Evolutionary conservation across 2,329 filamentous ascomycete species (phyloP), one percentile per base, ranked within the genome.

Genomic region (Coniochaeta prunicola): DNA sequence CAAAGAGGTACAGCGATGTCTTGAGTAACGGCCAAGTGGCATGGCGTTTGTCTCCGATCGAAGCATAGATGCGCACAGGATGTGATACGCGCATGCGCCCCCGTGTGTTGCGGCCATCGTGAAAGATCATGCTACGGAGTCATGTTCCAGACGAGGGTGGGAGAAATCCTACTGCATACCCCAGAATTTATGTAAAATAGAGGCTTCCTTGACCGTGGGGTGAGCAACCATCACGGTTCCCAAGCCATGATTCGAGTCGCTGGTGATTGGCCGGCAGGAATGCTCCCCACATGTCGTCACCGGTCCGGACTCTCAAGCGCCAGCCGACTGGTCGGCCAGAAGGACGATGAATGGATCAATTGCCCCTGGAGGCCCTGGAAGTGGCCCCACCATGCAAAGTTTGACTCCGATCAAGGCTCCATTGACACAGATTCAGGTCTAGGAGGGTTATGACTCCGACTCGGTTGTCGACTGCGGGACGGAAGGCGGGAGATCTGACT

Each of bases 331-430:
- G 45, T 17, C 36, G 36, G 36, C 36, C 17, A 38, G 10, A n/a
- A 38, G 17, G 36, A 36, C 33, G 33, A 36, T 36, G 33, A 36
- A 36, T 36, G 36, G 17, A n/a, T n/a, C 9, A 38, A 4, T 38
- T 38, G 36, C 36, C 36, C 36, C 36, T 38, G 36, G n/a, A n/a
- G 21, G n/a, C n/a, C n/a, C 13, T 50, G 21, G 6, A 50, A 50
- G n/a, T 28, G 21, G 45, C 45, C 45, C 45, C 45, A 50, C 45
- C 45, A 30, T 50, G 26, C 45, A 50, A 50, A 50, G 21, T 50
- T 50, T 50, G 45, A 50, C 45, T 50, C 45, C 45, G 45, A 50
- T 50, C 45, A 21, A 50, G 45, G 45, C 45, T 50, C 45, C 24
- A 28, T 50, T 50, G 21, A 26, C 13, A 50, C 26, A 26, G 45